Evolutionary conservation across 257 asterid genomes (phyloP).

Genomic region (Hygrophila difformis): DNA sequence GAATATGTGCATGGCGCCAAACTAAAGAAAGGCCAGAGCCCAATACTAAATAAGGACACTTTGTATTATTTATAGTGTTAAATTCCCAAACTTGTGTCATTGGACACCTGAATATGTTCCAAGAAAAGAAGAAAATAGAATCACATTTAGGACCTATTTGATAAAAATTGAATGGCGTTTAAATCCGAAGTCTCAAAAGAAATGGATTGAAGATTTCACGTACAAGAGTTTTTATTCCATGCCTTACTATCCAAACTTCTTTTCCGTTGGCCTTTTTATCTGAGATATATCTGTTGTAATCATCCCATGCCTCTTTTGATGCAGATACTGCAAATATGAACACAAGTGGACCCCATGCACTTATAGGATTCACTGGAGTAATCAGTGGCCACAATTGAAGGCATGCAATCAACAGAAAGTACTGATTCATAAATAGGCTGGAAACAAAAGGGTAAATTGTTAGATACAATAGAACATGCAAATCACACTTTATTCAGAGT

Average conservation of each 20-base stretch:
- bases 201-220: slow-evolving; percentile 17
- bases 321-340: slow-evolving; percentile 98
- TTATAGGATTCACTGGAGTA: slow-evolving; percentile 98
- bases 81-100: no score
- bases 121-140: no score
- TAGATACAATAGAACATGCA: no score
- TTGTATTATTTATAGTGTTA: no score
- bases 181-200: no score
- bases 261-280: slow-evolving; percentile 97
- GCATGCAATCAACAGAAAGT: slow-evolving; percentile 97
- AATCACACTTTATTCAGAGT: no score
- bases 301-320: slow-evolving; percentile 98
- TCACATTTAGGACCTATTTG: no score
- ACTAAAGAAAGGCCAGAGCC: no score
- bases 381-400: slow-evolving; percentile 98
- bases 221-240: slow-evolving; percentile 80
- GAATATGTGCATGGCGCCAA: no score
- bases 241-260: slow-evolving; percentile 87
- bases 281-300: slow-evolving; percentile 84
- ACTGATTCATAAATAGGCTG: slow-evolving; percentile 99
- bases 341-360: slow-evolving; percentile 99
- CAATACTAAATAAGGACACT: no score
- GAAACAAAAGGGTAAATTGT: slow-evolving; percentile 12
- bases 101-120: no score
- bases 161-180: no score